Conservation (phyloP, 257 asterid genomes). For the Voacanga thouarsii region DNA sequence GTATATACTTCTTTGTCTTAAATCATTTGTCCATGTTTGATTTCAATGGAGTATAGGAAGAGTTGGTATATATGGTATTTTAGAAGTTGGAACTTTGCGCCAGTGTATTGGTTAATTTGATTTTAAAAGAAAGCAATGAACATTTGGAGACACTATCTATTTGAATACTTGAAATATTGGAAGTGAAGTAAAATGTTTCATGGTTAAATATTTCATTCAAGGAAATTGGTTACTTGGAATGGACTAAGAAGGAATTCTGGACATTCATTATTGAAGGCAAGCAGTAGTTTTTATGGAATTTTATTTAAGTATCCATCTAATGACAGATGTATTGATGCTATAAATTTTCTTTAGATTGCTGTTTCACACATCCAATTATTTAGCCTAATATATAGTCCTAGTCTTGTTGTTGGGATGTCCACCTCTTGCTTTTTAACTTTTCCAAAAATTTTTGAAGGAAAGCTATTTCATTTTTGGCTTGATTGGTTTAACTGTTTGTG, state of each 20-base stretch:
- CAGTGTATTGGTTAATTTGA: background rate
- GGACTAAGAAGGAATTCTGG: background rate
- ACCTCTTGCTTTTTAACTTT: background rate
- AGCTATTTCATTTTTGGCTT: background rate
- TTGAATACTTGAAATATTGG: background rate
- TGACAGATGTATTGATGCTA: background rate
- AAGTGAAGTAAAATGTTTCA: background rate
- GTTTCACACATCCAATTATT: background rate
- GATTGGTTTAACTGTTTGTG: conserved; percentile 1
- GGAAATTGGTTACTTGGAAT: background rate
- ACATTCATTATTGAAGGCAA: too few relatives aligned
- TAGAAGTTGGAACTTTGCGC: background rate
- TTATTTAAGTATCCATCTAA: background rate
- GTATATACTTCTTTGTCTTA: background rate
- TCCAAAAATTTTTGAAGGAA: background rate
- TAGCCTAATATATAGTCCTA: background rate
- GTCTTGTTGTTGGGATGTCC: background rate
- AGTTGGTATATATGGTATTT: background rate
- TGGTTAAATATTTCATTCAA: background rate
- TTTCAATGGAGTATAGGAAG: background rate
- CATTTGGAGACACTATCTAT: background rate
- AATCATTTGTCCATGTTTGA: background rate
- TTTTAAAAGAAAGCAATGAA: background rate
- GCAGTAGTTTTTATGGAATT: too few relatives aligned
- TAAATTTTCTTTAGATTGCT: too few relatives aligned